Evolutionary conservation across 2,329 filamentous ascomycete genomes (phyloP), one percentile per base, ranked within the genome.

Genomic region (Sporothrix luriei): DNA sequence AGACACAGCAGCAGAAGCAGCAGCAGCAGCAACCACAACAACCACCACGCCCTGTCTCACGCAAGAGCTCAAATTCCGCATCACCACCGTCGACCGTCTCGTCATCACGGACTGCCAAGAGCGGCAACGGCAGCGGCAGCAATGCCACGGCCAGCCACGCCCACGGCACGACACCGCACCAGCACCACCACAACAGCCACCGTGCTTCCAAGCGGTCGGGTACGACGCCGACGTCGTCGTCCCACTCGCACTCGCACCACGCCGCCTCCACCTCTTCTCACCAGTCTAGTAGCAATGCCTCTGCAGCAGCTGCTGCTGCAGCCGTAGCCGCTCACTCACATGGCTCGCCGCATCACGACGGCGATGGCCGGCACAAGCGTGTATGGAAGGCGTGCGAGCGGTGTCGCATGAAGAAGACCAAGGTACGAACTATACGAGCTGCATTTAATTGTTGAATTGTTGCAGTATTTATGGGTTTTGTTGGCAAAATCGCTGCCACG

Each of bases 331-430:
- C 77, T 19, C 69, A 70, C 59, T 68, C 70, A 0, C 72, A 72
- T 3, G 76, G 78, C 26, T 77, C 79, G 26, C 80, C 81, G 21
- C 77, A 79, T 43, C 78, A 81, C 68, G 77, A 79, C 69, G 77
- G 77, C 67, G 86, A 88, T 73, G 84, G 83, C 62, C 82, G 87
- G 72, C 86, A 89, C 75, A 89, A 89, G 80, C 81, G 87, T 73
- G 87, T 89, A 68, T 89, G 87, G 87, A 89, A 89, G 76, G 87
- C 87, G 21, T 90, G 87, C 73, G 87, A 89, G 78, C 81, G 87
- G 73, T 90, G 87, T 80, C 81, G 87, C 73, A 89, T 89, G 86
- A 90, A 89, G 82, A 90, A 90, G 81, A 90, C 87, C 68, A 89
- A 89, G 86, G 87, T 87, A 78, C 4, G 64, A 19, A 16, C 19